Evolutionary conservation across 352 stramenopile species (phyloP).

Genomic region (Thraustochytrium sp.): DNA sequence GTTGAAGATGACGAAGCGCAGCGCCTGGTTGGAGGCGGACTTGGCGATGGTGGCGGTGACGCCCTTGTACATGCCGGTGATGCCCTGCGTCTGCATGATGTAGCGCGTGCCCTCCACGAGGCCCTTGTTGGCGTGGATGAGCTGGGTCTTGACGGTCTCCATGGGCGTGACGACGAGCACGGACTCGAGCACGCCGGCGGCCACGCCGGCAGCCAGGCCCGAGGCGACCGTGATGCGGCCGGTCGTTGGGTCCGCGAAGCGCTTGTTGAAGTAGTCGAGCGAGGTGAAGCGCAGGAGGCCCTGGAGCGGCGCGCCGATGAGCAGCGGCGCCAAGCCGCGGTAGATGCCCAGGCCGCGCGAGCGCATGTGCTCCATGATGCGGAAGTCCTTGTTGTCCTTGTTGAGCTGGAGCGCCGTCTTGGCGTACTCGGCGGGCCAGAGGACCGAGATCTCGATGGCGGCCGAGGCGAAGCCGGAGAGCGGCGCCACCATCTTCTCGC

Average conservation of each 20-base stretch:
- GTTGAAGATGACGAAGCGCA: constrained; percentile 46
- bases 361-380: constrained; percentile 16
- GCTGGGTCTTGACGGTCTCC: constrained; percentile 36
- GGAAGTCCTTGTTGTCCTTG: constrained; percentile 26
- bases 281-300: constrained; percentile 25
- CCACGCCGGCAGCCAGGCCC: constrained; percentile 2
- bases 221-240: background rate
- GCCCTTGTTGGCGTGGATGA: constrained; percentile 44
- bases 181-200: constrained; percentile 32
- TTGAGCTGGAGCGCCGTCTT: constrained; percentile 38
- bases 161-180: constrained; percentile 24
- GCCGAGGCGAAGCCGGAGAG: constrained; percentile 9
- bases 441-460: constrained; percentile 18
- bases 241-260: background rate
- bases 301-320: constrained; percentile 34
- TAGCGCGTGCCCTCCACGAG: constrained; percentile 25
- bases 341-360: constrained; percentile 30
- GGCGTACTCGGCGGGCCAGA: constrained; percentile 26
- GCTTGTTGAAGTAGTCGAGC: constrained; percentile 37
- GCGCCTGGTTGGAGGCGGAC: constrained; percentile 45
- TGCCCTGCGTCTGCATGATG: constrained; percentile 36
- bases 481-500: constrained; percentile 35
- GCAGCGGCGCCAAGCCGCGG: constrained; percentile 20
- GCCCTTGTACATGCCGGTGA: constrained; percentile 46
- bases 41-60: constrained; percentile 42